Percentiles rank a stretch among this genome's conserved stretches.
phyloP scores from a whole-genome alignment of 176 grass and related monocot genomes.

The Phoenix roebelenii region DNA sequence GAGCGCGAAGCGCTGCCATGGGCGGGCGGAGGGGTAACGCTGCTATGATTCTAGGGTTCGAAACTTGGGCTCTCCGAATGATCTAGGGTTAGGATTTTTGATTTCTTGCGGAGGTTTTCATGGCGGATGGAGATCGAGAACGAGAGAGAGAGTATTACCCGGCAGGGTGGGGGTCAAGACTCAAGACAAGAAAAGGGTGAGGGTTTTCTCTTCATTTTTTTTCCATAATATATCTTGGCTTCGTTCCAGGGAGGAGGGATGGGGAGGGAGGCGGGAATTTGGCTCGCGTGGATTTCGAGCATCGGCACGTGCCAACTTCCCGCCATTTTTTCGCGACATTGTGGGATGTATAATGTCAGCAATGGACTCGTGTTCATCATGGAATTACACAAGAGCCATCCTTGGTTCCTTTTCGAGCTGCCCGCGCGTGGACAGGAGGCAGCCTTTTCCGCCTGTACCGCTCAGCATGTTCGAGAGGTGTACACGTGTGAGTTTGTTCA shows the following conservation, averaged over 20 bases:
- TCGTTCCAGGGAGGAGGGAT: neutral
- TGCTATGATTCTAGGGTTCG: slow-evolving; percentile 19
- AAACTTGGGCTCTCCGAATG: slow-evolving; percentile 9
- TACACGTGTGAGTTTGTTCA: too few relatives aligned
- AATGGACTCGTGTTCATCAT: too few relatives aligned
- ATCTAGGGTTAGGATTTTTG: slow-evolving; percentile 6
- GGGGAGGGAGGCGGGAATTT: slow-evolving; percentile 42
- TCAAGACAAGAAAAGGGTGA: neutral
- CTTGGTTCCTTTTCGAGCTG: too few relatives aligned
- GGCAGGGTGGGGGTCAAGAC: slow-evolving; percentile 10
- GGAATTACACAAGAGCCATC: too few relatives aligned
- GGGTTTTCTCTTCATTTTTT: slow-evolving; percentile 10
- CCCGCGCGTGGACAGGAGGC: too few relatives aligned
- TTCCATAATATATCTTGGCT: neutral
- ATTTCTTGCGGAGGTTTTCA: too few relatives aligned
- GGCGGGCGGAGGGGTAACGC: neutral
- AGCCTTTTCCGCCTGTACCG: too few relatives aligned
- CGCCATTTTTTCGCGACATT: slow-evolving; percentile 16
- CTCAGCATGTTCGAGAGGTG: too few relatives aligned
- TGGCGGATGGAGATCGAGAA: too few relatives aligned
- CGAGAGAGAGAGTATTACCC: too few relatives aligned
- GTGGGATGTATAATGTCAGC: neutral
- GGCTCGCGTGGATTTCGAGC: slow-evolving; percentile 17
- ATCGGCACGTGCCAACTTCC: slow-evolving; percentile 36
- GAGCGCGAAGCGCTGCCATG: neutral